A percentile compares a stretch with the other conserved stretches of the same genome.
Evolutionary conservation across 1,139 yeast genomes (phyloP).

Genomic region (Candida anutae): DNA sequence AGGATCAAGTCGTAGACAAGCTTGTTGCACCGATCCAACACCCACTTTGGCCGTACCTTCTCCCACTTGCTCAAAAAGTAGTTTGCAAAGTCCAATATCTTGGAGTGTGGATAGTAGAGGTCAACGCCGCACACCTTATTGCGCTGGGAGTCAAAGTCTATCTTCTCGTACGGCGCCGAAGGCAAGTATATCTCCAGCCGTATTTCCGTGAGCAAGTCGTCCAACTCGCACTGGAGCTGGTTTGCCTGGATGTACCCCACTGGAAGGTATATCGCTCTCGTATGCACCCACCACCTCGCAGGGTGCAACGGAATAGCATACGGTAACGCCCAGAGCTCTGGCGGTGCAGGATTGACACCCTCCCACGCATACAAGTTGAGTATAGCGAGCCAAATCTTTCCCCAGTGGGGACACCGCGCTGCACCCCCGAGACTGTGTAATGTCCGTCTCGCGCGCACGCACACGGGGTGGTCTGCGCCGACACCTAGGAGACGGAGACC

Average conservation of each 20-base stretch:
- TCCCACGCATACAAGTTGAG: conserved; percentile 86
- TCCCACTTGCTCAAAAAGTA: conserved; percentile 56
- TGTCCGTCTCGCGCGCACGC: conserved; percentile 70
- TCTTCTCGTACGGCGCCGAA: conserved; percentile 48
- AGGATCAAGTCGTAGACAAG: conserved; percentile 55
- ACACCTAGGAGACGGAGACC: conserved; percentile 71
- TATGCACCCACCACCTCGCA: conserved; percentile 98
- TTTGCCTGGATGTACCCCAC: conserved; percentile 72
- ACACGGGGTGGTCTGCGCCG: conserved; percentile 64
- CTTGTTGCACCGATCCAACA: conserved; percentile 45
- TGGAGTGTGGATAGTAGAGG: conserved; percentile 86
- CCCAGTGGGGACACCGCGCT: conserved; percentile 91
- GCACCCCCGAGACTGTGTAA: conserved; percentile 82
- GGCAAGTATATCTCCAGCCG: conserved; percentile 67
- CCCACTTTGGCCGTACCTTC: conserved; percentile 69
- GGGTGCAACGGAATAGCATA: conserved; percentile 81
- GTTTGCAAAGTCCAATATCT: conserved; percentile 58
- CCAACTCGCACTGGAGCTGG: conserved; percentile 48
- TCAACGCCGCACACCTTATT: conserved; percentile 90
- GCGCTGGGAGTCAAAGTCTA: conserved; percentile 64
- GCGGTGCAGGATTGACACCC: conserved; percentile 97
- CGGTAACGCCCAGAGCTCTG: conserved; percentile 89
- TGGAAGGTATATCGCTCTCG: conserved; percentile 85
- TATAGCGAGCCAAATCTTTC: conserved; percentile 81
- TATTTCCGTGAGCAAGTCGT: conserved; percentile 55